phyloP scores from a whole-genome alignment of 768 basidiomycete genomes.

The Stropharia rugosoannulata region DNA sequence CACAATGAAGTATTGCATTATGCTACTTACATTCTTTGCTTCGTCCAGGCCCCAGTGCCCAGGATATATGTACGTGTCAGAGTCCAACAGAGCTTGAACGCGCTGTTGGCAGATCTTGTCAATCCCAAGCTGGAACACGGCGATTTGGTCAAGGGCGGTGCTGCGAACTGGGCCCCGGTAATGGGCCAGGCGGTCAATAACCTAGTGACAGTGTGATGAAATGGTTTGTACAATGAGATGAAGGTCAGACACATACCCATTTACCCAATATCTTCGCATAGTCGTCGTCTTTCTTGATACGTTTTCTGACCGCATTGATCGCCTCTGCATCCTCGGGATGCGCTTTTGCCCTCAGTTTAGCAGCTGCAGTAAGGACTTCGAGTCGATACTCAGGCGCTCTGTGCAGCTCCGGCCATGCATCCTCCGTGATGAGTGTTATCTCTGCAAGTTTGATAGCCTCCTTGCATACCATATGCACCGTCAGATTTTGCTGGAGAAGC shows the following conservation, averaged over 20 bases:
- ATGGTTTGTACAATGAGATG: not conserved
- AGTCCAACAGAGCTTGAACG: conserved; percentile 4
- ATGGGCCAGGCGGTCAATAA: conserved; percentile 9
- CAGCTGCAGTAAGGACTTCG: not conserved
- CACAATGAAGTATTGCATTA: too few species aligned
- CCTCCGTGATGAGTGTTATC: not conserved
- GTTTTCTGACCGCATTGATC: too few species aligned
- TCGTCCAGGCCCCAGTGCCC: conserved; percentile 7
- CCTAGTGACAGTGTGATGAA: not conserved
- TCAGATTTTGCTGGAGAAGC: not conserved
- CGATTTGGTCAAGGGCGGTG: conserved; percentile 3
- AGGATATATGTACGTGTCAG: conserved; percentile 9
- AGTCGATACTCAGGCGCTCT: not conserved
- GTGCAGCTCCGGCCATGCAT: conserved; percentile 5
- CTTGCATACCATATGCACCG: not conserved
- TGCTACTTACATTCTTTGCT: conserved; percentile 8
- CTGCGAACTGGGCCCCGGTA: not conserved
- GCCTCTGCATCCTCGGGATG: not conserved
- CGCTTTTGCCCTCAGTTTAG: not conserved
- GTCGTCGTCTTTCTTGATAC: not conserved
- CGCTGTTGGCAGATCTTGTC: not conserved
- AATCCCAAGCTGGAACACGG: conserved; percentile 9
- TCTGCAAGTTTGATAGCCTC: conserved; percentile 2
- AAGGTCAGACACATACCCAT: conserved; percentile 7
- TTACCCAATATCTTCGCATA: not conserved